These are phyloP conservation scores for Cladophialophora yegresii DNA, from an alignment of 2,329 filamentous ascomycete genomes.

Conservation along the genomic window DNA sequence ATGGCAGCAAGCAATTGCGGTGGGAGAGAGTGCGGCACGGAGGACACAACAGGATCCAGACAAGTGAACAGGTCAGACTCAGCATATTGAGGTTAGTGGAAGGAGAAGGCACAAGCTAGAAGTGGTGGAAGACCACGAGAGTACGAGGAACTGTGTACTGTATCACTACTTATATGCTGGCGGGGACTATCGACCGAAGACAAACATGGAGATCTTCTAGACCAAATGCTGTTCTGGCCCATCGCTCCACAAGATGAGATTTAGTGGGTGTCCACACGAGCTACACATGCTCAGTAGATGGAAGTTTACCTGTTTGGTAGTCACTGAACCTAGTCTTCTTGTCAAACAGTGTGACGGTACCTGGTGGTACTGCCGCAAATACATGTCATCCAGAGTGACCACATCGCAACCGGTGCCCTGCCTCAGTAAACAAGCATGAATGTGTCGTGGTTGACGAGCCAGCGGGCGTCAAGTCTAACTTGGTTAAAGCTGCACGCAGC, in stretches of 20 bases:
- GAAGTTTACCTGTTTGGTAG: background rate
- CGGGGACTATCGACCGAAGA: background rate
- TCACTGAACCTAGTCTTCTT: background rate
- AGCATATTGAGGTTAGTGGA: conserved; percentile 26
- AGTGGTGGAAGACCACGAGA: background rate
- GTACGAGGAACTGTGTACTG: background rate
- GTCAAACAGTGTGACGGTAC: background rate
- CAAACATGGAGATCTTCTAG: background rate
- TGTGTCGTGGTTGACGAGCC: background rate
- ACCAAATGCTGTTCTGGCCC: background rate
- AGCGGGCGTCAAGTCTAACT: background rate
- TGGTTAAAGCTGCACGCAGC: background rate
- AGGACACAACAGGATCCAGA: conserved; percentile 39
- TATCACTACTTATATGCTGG: background rate
- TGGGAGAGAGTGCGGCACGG: conserved; percentile 51
- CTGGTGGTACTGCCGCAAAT: background rate
- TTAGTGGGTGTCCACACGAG: background rate
- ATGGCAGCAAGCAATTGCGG: conserved; percentile 44
- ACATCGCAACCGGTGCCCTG: background rate
- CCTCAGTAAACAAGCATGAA: background rate
- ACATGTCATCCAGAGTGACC: background rate
- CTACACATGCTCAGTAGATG: background rate
- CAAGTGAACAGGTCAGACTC: conserved; percentile 34
- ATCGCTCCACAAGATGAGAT: background rate
- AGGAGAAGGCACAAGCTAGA: conserved; percentile 6